phyloP scores from a whole-genome alignment of 495 filamentous ascomycete species.

The Lepidopterella palustris region DNA sequence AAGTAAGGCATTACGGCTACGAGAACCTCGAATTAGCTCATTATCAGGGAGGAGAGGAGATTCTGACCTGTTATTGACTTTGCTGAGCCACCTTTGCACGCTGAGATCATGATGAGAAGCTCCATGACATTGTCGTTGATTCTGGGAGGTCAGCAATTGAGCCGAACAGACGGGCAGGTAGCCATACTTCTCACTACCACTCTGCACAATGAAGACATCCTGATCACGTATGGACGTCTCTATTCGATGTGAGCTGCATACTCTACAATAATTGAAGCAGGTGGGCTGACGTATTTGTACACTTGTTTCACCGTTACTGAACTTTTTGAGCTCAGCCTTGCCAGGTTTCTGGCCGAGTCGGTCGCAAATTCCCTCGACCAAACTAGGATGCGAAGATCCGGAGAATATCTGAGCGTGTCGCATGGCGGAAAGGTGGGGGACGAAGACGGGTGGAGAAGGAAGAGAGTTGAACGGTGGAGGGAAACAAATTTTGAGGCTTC shows the following conservation, averaged over 20 bases:
- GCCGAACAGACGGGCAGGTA: neutral
- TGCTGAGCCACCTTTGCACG: constrained; percentile 94
- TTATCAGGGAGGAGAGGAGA: neutral
- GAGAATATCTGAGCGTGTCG: constrained; percentile 65
- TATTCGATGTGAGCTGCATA: constrained; percentile 12
- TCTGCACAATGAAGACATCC: constrained; percentile 98
- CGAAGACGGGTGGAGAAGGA: constrained; percentile 1
- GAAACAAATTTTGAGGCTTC: neutral
- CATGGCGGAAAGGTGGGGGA: constrained; percentile 42
- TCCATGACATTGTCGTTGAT: constrained; percentile 99
- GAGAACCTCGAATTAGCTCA: constrained; percentile 6
- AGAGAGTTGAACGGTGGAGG: neutral
- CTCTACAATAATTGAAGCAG: neutral
- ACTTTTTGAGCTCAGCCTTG: constrained; percentile 61
- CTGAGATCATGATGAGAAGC: constrained; percentile 95
- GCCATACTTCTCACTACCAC: constrained; percentile 69
- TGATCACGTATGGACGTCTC: constrained; percentile 87
- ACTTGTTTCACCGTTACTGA: constrained; percentile 90
- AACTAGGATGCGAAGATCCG: constrained; percentile 60
- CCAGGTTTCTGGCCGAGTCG: constrained; percentile 59
- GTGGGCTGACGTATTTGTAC: constrained; percentile 67
- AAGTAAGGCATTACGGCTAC: constrained; percentile 97
- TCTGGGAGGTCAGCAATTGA: constrained; percentile 28
- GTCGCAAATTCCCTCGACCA: constrained; percentile 67
- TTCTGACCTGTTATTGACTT: constrained; percentile 90